These are phyloP conservation scores for Porcisia hertigi DNA, from an alignment of 208 protist genomes.

Conservation along the genomic window DNA sequence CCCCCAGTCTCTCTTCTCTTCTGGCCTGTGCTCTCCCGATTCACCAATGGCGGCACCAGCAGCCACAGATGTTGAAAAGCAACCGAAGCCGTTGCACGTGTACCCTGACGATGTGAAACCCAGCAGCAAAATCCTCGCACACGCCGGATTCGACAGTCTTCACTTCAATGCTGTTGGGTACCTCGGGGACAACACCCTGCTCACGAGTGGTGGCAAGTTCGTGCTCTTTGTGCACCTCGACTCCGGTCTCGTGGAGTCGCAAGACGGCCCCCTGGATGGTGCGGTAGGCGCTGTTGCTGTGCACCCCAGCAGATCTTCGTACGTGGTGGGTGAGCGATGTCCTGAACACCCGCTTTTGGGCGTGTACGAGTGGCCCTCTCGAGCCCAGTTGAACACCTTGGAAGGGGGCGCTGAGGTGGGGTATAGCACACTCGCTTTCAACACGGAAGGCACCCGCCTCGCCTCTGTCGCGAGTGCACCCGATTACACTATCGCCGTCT, in stretches of 20 bases:
- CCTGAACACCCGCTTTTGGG: constrained; percentile 58
- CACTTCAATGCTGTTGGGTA: constrained; percentile 67
- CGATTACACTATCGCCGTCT: constrained; percentile 97
- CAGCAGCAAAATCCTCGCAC: constrained; percentile 42
- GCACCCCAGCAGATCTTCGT: constrained; percentile 66
- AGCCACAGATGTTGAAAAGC: not conserved
- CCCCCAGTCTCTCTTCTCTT: no score
- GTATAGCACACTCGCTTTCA: constrained; percentile 91
- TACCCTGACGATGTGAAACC: constrained; percentile 48
- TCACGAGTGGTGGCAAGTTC: constrained; percentile 82
- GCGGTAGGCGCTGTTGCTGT: constrained; percentile 67
- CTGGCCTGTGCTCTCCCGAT: not conserved
- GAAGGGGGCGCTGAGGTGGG: constrained; percentile 77
- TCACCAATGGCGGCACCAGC: constrained; percentile 1
- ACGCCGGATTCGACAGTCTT: constrained; percentile 73
- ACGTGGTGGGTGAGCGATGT: constrained; percentile 86
- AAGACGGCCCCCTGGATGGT: constrained; percentile 52
- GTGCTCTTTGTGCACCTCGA: constrained; percentile 80
- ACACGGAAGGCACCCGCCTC: constrained; percentile 82
- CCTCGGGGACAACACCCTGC: constrained; percentile 53
- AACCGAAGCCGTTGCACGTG: constrained; percentile 64
- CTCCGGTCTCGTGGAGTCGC: constrained; percentile 51
- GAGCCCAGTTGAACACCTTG: constrained; percentile 59
- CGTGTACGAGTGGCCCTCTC: constrained; percentile 85
- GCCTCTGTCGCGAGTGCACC: constrained; percentile 94